Evolutionary conservation across 73 alveolate genomes (phyloP), one percentile per base, ranked within the genome.

Genomic region (Tetrahymena elliotti): DNA sequence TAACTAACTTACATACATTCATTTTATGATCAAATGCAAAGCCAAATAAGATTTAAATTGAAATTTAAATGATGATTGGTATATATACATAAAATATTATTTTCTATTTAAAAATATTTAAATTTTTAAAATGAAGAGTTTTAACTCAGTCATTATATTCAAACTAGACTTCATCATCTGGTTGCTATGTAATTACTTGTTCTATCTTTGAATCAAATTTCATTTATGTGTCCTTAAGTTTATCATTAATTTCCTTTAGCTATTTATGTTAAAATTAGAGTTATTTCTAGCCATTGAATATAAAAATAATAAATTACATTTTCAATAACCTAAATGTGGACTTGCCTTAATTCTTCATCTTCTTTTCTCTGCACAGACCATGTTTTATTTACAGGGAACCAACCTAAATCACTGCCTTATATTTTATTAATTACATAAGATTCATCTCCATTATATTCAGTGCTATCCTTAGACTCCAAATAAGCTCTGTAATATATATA

Each of bases 401-500:
- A 98, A 54, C 98, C 96, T 34, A 98, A 96, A 94, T 98, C 98
- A 93, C 97, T 96, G 52, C 95, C 97, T 47, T 96, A 93, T 84
- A 97, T 97, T 82, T 96, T 97, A 39, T 98, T 98, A 94, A 93
- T 95, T 83, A 98, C 98, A 95, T 97, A 98, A 33, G 98, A 95
- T 95, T 98, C 99, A 96, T 98, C 96, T 9, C 99, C 99, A 95
- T 99, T 98, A 83, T 97, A 96, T 93, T 98, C 99, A 24, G 98
- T 97, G 84, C 96, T 97, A 92, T 97, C 99, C 95, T 98, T 98
- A 53, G 96, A 98, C 53, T 97, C 92, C 52, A 98, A 95, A 96
- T 98, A 98, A 36, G 99, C 99, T 92, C 98, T 95, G 97, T 97
- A 98, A 95, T 97, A 98, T 33, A 98, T 97, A 95, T 98, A 98